Evolutionary conservation across 2,329 filamentous ascomycete species (phyloP).

Genomic region (Alternaria sp.): DNA sequence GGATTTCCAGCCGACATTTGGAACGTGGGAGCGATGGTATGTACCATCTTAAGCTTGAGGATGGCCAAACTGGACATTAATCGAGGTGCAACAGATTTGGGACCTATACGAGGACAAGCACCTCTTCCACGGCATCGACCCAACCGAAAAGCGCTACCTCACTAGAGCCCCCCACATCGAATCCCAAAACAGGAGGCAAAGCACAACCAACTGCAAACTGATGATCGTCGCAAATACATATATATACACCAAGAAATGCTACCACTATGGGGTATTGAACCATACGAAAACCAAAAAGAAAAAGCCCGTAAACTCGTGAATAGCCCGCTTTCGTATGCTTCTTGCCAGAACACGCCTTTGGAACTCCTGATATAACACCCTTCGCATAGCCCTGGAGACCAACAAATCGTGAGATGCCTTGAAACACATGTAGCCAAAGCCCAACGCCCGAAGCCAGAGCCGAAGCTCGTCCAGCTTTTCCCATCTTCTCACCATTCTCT

Average conservation of each 20-base stretch:
- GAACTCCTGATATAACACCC: not conserved
- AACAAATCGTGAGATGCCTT: no score
- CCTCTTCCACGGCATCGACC: constrained; percentile 35
- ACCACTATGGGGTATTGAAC: not conserved
- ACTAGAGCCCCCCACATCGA: constrained; percentile 11
- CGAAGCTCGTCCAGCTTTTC: not conserved
- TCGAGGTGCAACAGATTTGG: constrained; percentile 40
- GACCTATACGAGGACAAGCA: constrained; percentile 45
- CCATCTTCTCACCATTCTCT: not conserved
- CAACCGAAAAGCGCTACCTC: constrained; percentile 30
- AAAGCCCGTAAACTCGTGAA: not conserved
- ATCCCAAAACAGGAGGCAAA: no score
- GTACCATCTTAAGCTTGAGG: constrained; percentile 15
- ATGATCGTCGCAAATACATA: not conserved
- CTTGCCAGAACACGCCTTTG: not conserved
- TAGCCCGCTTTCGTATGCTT: not conserved
- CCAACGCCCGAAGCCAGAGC: not conserved
- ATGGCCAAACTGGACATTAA: constrained; percentile 1
- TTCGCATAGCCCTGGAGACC: no score
- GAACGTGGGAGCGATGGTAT: constrained; percentile 48
- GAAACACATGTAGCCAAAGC: not conserved
- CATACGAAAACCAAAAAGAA: not conserved
- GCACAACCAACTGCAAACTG: no score
- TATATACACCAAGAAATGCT: not conserved
- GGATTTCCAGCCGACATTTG: constrained; percentile 48